A percentile compares a stretch with the other conserved stretches of the same genome.
phyloP scores from a whole-genome alignment of 2,329 filamentous ascomycete genomes.

The Pseudogymnoascus sp. region DNA sequence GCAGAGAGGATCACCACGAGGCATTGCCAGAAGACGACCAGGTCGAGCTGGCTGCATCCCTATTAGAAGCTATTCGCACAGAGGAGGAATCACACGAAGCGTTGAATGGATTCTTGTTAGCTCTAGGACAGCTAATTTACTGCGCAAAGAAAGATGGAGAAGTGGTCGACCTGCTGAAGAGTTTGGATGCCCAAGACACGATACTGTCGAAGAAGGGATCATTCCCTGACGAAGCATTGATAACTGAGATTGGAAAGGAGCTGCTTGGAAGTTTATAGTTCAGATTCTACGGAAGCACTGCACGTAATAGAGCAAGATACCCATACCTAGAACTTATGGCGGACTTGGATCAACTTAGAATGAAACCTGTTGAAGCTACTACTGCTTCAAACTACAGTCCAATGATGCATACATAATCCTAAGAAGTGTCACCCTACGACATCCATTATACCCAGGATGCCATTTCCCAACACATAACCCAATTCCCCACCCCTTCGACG shows the following conservation, averaged over 20 bases:
- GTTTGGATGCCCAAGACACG: constrained; percentile 63
- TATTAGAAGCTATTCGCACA: constrained; percentile 62
- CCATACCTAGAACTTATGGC: background rate
- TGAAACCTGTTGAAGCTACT: background rate
- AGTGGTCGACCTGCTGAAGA: constrained; percentile 67
- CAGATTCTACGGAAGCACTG: background rate
- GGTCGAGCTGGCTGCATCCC: constrained; percentile 70
- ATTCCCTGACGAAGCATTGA: constrained; percentile 49
- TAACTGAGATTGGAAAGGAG: constrained; percentile 40
- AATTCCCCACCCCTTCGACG: background rate
- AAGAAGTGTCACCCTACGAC: background rate
- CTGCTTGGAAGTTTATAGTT: constrained; percentile 29
- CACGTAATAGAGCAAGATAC: background rate
- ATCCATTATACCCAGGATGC: background rate
- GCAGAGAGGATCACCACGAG: constrained; percentile 48
- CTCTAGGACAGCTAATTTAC: constrained; percentile 69
- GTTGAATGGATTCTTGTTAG: constrained; percentile 65
- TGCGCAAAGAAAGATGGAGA: constrained; percentile 61
- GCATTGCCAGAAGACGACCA: constrained; percentile 60
- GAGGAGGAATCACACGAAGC: constrained; percentile 59
- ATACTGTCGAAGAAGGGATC: constrained; percentile 48
- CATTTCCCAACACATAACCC: background rate
- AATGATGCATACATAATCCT: background rate
- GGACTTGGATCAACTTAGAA: background rate
- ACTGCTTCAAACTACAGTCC: constrained; percentile 1